Evolutionary conservation across 73 alveolate genomes (phyloP).

Genomic region (Symbiodinium pilosum): DNA sequence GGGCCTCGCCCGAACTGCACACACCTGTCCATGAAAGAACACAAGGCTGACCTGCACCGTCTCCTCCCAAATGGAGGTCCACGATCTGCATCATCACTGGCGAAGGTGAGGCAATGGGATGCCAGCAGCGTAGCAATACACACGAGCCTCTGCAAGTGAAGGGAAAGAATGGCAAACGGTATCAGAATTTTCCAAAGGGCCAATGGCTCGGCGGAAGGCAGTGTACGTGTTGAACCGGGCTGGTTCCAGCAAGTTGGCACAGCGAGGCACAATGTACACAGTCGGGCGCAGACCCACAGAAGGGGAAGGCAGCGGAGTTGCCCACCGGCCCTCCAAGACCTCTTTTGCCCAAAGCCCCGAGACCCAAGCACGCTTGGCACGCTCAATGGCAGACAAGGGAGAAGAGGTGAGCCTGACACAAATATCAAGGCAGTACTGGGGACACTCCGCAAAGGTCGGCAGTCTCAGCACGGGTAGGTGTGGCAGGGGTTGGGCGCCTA

Average conservation of each 20-base stretch:
- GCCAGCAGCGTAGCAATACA: conserved; percentile 12
- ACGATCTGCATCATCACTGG: not conserved
- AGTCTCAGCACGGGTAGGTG: not conserved
- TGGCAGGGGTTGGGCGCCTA: not conserved
- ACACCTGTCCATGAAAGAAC: not conserved
- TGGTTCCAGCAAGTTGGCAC: not conserved
- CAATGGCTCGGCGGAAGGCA: not conserved
- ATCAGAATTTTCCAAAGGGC: not conserved
- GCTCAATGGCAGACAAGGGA: not conserved
- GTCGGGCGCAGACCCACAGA: not conserved
- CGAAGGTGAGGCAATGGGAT: not conserved
- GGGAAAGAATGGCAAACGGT: not conserved
- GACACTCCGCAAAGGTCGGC: not conserved
- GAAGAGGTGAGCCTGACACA: too few relatives aligned
- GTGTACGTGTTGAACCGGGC: not conserved
- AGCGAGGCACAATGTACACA: not conserved
- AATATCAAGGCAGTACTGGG: not conserved
- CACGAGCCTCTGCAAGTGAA: conserved; percentile 9
- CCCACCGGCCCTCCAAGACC: not conserved
- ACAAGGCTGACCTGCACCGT: not conserved
- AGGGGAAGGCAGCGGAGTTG: not conserved
- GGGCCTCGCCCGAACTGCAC: not conserved
- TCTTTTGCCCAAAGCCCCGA: conserved; percentile 22
- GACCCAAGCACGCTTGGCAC: conserved; percentile 1
- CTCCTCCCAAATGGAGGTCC: not conserved